phyloP scores from a whole-genome alignment of 2,329 filamentous ascomycete genomes.

The Paramyrothecium sp. region DNA sequence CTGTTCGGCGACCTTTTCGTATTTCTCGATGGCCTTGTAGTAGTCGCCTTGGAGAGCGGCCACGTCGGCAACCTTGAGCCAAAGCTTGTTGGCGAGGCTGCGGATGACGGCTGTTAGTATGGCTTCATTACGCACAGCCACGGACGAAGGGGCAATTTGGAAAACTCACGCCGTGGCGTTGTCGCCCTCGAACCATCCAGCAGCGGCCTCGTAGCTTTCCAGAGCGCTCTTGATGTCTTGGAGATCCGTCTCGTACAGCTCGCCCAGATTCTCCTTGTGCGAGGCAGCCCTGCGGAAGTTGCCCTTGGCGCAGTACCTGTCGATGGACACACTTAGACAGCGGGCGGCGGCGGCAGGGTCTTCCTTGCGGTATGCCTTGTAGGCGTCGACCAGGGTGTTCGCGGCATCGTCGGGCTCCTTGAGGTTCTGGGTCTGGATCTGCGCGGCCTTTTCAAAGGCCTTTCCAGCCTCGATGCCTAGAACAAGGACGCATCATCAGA shows the following conservation, averaged over 20 bases:
- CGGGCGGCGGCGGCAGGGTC: constrained; percentile 80
- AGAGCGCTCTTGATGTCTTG: constrained; percentile 76
- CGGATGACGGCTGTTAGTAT: neutral
- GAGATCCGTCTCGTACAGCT: constrained; percentile 80
- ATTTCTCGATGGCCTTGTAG: constrained; percentile 76
- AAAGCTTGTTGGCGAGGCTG: constrained; percentile 89
- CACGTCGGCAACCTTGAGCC: constrained; percentile 87
- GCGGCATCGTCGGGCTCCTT: constrained; percentile 93
- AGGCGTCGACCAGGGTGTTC: constrained; percentile 84
- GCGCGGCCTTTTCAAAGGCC: constrained; percentile 83
- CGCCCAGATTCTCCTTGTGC: constrained; percentile 84
- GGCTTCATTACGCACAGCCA: neutral
- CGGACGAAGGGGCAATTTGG: neutral
- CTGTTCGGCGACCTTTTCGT: constrained; percentile 77
- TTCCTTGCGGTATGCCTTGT: constrained; percentile 89
- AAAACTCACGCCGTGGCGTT: constrained; percentile 73
- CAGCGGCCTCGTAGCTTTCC: constrained; percentile 81
- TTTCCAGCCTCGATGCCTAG: constrained; percentile 81
- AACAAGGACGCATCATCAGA: neutral
- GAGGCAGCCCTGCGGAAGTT: constrained; percentile 90
- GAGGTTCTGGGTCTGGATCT: constrained; percentile 74
- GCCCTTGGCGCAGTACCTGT: constrained; percentile 83
- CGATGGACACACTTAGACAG: constrained; percentile 76
- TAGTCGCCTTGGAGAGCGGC: constrained; percentile 81
- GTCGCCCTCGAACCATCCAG: constrained; percentile 85